Evolutionary conservation across 768 basidiomycete genomes (phyloP).

Genomic region (Hypholoma fasciculare): DNA sequence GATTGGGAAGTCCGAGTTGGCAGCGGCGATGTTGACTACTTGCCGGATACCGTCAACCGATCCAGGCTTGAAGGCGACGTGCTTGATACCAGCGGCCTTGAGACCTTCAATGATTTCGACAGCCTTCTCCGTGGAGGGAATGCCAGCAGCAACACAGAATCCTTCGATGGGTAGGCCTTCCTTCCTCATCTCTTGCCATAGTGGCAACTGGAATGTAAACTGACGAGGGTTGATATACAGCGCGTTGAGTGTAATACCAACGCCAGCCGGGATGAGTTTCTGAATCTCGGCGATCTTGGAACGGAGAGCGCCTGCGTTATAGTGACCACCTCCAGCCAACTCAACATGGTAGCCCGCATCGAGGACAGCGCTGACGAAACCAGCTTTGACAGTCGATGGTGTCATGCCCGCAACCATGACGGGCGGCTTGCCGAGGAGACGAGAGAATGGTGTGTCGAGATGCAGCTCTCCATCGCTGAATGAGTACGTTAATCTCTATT

Average conservation of each 20-base stretch:
- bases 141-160: constrained; percentile 98
- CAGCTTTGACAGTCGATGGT: constrained; percentile 92
- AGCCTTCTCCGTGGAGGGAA: constrained; percentile 96
- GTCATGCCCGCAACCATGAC: constrained; percentile 99
- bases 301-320: constrained; percentile 87
- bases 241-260: constrained; percentile 91
- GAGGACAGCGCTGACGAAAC: constrained; percentile 91
- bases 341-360: constrained; percentile 96
- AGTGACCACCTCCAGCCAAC: constrained; percentile 97
- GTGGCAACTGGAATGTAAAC: constrained; percentile 94
- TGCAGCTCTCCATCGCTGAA: constrained; percentile 86
- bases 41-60: constrained; percentile 97
- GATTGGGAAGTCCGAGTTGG: constrained; percentile 95
- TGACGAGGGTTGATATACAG: constrained; percentile 99
- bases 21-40: constrained; percentile 91
- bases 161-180: constrained; percentile 97
- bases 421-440: constrained; percentile 93
- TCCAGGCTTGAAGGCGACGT: constrained; percentile 97
- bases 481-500: constrained; percentile 6
- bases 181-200: constrained; percentile 97
- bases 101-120: constrained; percentile 92
- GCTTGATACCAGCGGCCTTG: constrained; percentile 84
- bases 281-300: constrained; percentile 93
- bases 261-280: constrained; percentile 77
- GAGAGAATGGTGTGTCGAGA: constrained; percentile 95